Conservation (phyloP, 306 rosid genomes). For the Quercus aquifolioides region DNA sequence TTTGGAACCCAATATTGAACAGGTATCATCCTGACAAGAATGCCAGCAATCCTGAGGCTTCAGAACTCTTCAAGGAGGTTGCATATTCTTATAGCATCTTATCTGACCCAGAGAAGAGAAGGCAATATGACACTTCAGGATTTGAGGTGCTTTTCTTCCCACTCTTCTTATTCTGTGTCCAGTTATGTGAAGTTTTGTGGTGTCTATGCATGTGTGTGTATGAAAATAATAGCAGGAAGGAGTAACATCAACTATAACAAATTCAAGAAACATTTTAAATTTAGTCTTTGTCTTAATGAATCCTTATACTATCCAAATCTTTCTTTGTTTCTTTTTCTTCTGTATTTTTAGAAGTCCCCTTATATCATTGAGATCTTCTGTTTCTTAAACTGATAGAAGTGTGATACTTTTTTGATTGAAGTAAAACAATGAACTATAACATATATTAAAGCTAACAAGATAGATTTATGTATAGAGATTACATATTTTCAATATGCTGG, state of each 20-base stretch:
- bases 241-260: neutral
- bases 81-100: conserved; percentile 89
- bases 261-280: neutral
- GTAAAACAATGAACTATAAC: neutral
- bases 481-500: neutral
- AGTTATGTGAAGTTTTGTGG: neutral
- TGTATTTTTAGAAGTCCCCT: neutral
- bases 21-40: conserved; percentile 99
- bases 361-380: neutral
- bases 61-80: conserved; percentile 94
- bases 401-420: neutral
- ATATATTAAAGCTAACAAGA: neutral
- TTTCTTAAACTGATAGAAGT: neutral
- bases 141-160: conserved; percentile 67
- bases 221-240: neutral
- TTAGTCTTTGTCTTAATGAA: neutral
- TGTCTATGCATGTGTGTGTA: neutral
- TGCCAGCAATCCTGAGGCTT: conserved; percentile 86
- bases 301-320: neutral
- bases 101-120: conserved; percentile 97
- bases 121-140: conserved; percentile 92
- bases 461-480: neutral
- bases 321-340: neutral
- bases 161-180: neutral
- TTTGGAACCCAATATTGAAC: conserved; percentile 8